Base-by-base conservation (phyloP, 2,329 filamentous ascomycete genomes). In the Penicillium sp. region DNA sequence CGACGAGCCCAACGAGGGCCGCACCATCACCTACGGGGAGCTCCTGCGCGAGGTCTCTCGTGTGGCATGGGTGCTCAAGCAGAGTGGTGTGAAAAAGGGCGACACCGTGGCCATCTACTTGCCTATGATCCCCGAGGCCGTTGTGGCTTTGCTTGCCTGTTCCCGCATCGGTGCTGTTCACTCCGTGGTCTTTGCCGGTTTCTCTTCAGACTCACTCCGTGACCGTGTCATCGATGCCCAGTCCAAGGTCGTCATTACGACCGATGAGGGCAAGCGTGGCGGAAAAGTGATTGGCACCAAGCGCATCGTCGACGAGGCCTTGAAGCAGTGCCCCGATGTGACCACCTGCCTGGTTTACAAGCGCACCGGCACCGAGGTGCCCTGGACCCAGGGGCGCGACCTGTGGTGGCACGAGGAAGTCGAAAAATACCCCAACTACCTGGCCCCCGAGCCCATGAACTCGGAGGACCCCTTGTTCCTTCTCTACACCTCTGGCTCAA, bases 321-420 rank as follows among this genome's bases (percentile, higher is more conserved):
- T 98, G 52, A 95, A 93, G 78, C 89, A 95, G 73, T 97, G 91
- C 73, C 91, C 91, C 13, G 85, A 88, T 60, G 87, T 98, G 56
- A 82, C 78, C 37, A 83, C 87, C 70, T 88, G 88, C 60, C 78
- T 98, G 35, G 93, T 98, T 48, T 97, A 85, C 79, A 91, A 95
- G 81, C 87, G 93, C 62, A 98, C 93, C 34, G 91, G 91, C 45
- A 85, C 90, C 42, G 90, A 96, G 45, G 84, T 97, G 18, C 90
- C 91, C 55, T 91, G 86, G 87, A 95, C 89, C 45, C 73, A 82
- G 58, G 90, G 89, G 57, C 84, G 93, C 64, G 93, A 98, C 72
- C 79, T 82, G 66, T 98, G 93, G 93, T 98, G 93, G 93, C 90
- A 97, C 72, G 93, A 97, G 76, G 91, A 97, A 79, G 84, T 91